These are phyloP conservation scores for Cladosporium oxysporum DNA, from an alignment of 2,329 filamentous ascomycete genomes.

Conservation along the genomic window DNA sequence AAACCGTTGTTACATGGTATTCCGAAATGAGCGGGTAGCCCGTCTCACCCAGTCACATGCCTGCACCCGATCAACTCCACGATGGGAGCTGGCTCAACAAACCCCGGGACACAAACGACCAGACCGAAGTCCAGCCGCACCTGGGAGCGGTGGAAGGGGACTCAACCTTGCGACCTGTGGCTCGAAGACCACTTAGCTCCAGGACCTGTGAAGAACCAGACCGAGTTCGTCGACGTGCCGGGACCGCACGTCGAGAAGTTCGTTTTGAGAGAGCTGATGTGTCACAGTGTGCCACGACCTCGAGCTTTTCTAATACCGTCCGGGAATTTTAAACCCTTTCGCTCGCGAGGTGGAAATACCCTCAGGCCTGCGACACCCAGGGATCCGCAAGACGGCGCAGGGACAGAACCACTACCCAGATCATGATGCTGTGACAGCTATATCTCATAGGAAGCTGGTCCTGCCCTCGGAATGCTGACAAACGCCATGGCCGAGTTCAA, in stretches of 20 bases:
- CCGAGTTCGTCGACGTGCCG: not conserved
- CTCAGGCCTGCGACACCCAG: not conserved
- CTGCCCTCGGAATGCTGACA: not conserved
- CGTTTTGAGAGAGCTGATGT: not conserved
- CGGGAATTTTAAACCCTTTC: not conserved
- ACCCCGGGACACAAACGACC: not conserved
- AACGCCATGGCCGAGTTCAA: not conserved
- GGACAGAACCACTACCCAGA: not conserved
- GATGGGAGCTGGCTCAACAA: not conserved
- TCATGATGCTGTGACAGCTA: not conserved
- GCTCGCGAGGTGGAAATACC: not conserved
- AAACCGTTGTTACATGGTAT: not conserved
- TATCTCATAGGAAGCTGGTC: not conserved
- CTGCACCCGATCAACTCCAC: not conserved
- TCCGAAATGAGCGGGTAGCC: too few relatives aligned
- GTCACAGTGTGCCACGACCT: not conserved
- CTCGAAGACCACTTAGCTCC: not conserved
- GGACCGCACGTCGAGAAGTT: not conserved
- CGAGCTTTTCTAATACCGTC: not conserved
- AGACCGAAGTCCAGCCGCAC: not conserved
- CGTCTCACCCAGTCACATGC: not conserved
- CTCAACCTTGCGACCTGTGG: conserved; percentile 2
- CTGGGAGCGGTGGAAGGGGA: not conserved
- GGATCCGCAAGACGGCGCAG: not conserved
- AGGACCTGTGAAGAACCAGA: not conserved